Conservation (phyloP, 169 alveolate genomes). For the Plasmodium fragile region DNA sequence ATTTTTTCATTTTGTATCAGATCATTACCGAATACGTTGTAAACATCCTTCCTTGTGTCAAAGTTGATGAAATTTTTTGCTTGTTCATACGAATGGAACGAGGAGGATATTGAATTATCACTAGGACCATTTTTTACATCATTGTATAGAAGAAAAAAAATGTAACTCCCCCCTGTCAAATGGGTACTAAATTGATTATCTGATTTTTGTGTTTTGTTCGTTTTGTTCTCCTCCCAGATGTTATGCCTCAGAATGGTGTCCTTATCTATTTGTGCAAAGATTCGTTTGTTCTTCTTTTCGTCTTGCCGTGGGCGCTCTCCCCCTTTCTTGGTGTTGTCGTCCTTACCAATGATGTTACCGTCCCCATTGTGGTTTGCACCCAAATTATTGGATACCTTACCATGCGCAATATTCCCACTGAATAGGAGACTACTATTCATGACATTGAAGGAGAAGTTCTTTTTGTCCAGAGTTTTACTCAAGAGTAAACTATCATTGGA, state of each 20-base stretch:
- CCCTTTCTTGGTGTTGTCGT: background rate
- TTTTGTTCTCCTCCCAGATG: slow-evolving; percentile 24
- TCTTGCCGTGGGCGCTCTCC: background rate
- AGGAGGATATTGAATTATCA: slow-evolving; percentile 4
- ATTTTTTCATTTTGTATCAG: slow-evolving; percentile 35
- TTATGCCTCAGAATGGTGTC: slow-evolving; percentile 31
- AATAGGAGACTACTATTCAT: slow-evolving; percentile 12
- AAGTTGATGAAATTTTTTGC: slow-evolving; percentile 32
- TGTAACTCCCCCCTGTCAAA: slow-evolving; percentile 18
- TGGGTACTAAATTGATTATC: slow-evolving; percentile 10
- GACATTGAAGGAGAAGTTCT: slow-evolving; percentile 29
- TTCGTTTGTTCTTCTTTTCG: slow-evolving; percentile 31
- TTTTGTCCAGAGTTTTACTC: slow-evolving; percentile 22
- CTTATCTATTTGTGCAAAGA: slow-evolving; percentile 28
- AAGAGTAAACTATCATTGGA: slow-evolving; percentile 30
- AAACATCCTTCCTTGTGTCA: slow-evolving; percentile 49
- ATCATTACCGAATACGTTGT: slow-evolving; percentile 22
- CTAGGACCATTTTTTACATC: slow-evolving; percentile 8
- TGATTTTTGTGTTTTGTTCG: slow-evolving; percentile 28
- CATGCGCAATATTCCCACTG: slow-evolving; percentile 10
- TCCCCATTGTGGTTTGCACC: background rate
- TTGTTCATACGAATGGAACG: slow-evolving; percentile 40
- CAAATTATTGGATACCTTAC: slow-evolving; percentile 7
- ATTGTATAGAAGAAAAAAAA: slow-evolving; percentile 30
- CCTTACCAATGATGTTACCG: background rate